phyloP scores from a whole-genome alignment of 805 yeast genomes.

The Candida alai region DNA sequence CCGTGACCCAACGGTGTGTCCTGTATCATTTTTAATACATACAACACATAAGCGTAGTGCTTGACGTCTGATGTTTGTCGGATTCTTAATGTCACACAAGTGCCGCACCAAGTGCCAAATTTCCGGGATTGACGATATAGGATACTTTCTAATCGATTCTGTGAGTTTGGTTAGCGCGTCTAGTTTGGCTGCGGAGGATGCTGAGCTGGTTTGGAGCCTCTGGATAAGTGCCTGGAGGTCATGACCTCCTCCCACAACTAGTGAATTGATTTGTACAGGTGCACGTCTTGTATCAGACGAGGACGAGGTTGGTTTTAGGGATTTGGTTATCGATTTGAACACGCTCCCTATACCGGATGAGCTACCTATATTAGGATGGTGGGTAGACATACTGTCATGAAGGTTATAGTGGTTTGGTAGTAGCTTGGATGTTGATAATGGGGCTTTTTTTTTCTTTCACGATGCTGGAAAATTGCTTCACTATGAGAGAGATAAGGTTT shows the following conservation, averaged over 20 bases:
- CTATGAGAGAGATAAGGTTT: too few species aligned
- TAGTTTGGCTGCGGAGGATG: constrained; percentile 31
- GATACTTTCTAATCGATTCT: constrained; percentile 46
- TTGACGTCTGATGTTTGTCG: constrained; percentile 28
- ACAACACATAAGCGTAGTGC: constrained; percentile 50
- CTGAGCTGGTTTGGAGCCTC: constrained; percentile 33
- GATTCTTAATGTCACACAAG: constrained; percentile 39
- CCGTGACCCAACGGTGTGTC: constrained; percentile 40
- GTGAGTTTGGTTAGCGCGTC: constrained; percentile 51
- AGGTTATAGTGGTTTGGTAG: too few species aligned
- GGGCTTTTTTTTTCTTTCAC: too few species aligned
- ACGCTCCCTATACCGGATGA: constrained; percentile 37
- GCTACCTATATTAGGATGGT: constrained; percentile 24
- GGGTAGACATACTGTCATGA: constrained; percentile 21
- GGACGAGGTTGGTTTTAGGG: constrained; percentile 26
- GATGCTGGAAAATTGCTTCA: too few species aligned
- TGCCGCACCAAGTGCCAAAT: constrained; percentile 69
- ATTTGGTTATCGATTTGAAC: constrained; percentile 35
- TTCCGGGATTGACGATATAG: constrained; percentile 61
- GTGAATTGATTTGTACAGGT: constrained; percentile 38
- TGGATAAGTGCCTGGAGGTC: constrained; percentile 36
- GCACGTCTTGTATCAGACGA: constrained; percentile 17
- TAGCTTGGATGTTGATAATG: too few species aligned
- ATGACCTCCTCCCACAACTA: constrained; percentile 43
- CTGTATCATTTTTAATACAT: constrained; percentile 55